phyloP scores from a whole-genome alignment of 2,329 filamentous ascomycete species.

The Albifimbria verrucaria region DNA sequence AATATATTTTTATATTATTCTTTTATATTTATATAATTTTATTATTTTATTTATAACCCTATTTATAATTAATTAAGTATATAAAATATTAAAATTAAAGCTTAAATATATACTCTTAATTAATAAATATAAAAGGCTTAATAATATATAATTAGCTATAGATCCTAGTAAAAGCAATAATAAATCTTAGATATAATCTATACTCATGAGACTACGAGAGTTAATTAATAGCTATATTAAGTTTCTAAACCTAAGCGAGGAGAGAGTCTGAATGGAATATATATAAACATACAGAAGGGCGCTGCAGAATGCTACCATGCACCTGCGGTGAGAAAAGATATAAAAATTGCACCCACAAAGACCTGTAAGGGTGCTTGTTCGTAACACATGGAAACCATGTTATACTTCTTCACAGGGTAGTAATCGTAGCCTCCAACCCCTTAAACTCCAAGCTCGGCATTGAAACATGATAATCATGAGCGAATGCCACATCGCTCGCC shows the following conservation, averaged over 20 bases:
- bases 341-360: no score
- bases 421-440: background rate
- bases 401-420: background rate
- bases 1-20: background rate
- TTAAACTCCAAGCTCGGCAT: conserved; percentile 1
- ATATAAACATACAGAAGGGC: background rate
- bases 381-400: background rate
- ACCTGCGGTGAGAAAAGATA: no score
- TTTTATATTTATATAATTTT: background rate
- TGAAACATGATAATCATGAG: conserved; percentile 1
- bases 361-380: no score
- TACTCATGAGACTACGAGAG: background rate
- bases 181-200: background rate
- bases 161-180: background rate
- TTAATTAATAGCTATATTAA: background rate
- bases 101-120: background rate
- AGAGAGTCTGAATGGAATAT: background rate
- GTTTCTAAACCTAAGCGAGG: background rate
- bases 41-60: conserved; percentile 2
- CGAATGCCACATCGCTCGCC: background rate
- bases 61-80: background rate
- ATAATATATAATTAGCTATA: no score
- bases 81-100: background rate
- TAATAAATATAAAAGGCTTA: background rate
- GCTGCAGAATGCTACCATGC: background rate